Evolutionary conservation across 2,329 filamentous ascomycete species (phyloP).

Genomic region (Rhynchosporium secalis): DNA sequence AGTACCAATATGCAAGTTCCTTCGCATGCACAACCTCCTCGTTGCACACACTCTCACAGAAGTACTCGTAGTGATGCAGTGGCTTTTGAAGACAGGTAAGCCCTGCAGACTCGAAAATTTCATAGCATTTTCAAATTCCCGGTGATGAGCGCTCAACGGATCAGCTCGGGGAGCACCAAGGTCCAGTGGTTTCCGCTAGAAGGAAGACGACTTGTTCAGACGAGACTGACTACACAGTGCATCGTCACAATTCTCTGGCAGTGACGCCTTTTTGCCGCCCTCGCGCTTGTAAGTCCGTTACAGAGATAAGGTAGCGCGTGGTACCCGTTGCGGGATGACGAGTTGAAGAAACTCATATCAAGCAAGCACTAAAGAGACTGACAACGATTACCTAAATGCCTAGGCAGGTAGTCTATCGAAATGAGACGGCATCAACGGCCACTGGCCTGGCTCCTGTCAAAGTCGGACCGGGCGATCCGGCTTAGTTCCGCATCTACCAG

Average conservation of each 20-base stretch:
- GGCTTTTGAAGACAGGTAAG: neutral
- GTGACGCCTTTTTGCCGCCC: neutral
- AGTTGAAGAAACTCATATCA: neutral
- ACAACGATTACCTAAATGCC: neutral
- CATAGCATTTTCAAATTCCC: neutral
- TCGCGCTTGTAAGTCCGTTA: neutral
- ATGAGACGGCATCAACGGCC: neutral
- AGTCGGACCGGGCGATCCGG: neutral
- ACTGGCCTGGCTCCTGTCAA: neutral
- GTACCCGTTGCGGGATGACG: too few species aligned
- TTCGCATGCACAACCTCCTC: neutral
- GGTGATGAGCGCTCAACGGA: neutral
- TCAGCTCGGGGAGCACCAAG: neutral
- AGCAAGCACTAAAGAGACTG: neutral
- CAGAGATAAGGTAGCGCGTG: neutral
- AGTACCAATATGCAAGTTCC: neutral
- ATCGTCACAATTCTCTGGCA: neutral
- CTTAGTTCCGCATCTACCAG: neutral
- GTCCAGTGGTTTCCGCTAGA: neutral
- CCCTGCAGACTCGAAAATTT: neutral
- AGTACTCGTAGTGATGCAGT: neutral
- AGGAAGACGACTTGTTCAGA: neutral
- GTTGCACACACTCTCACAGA: constrained; percentile 2
- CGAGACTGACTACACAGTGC: neutral
- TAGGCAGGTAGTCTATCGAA: too few species aligned